Base-by-base conservation (phyloP, 73 alveolate genomes). In the Loxodes magnus region DNA sequence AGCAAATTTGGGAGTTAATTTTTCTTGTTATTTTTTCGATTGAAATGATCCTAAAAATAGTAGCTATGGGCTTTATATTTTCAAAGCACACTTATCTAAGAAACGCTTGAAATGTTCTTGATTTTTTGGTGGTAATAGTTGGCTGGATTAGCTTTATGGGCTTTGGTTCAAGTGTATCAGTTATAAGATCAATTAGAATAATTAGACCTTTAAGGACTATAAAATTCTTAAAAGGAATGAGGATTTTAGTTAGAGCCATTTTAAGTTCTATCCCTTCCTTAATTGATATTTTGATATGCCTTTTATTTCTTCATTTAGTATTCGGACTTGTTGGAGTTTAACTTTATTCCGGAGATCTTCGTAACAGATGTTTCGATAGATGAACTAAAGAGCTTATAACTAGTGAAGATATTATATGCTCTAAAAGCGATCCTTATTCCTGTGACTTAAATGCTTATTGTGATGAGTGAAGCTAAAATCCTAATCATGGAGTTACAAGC, bases 181-280 rank as follows among this genome's bases (percentile, higher is more conserved):
- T 64, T 4, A 59, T 77, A 24, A 42, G 94, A 68, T 56, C 81
- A 10, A 51, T 77, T 20, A 51, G 94, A 27, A 57, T 81, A 26
- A 36, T 81, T 37, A 49, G 94, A 49, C 94, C 94, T 7, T 64
- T 81, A 20, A 43, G 94, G 25, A 69, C 94, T 3, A 76, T 81
- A 5, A 76, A 81, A 25, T 43, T 77, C 7, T 41, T 81, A 62
- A 77, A 81, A 23, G 79, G 81, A 12, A 70, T 81, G 90, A 68
- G 72, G 27, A 54, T 51, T 33, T 65, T 81, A 1, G 81, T 69
- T 6, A 41, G 33, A 23, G 31, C 89, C 4, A 28, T 81, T 4
- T 43, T 81, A n/a, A 63, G 56, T 26, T 43, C 87, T 4, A 55
- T 81, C 27, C 94, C 94, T 14, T 60, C 62, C 27, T 58, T 81